These are phyloP conservation scores for Kalaharituber pfeilii DNA, from an alignment of 2,329 filamentous ascomycete species.

Conservation along the genomic window DNA sequence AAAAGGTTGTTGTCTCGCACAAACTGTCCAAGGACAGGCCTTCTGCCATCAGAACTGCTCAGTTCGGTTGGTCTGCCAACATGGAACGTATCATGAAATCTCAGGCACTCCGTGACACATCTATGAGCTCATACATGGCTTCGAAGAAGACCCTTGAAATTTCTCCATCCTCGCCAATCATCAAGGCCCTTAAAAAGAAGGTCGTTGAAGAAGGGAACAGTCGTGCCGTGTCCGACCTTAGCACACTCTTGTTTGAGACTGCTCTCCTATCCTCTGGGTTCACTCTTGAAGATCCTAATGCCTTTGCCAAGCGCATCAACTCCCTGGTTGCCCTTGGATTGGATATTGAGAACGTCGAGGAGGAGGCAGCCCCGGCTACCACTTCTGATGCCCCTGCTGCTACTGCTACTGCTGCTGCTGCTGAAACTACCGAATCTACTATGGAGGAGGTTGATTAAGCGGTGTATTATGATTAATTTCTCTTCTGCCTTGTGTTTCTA, in stretches of 20 bases:
- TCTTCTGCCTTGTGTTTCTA: no score
- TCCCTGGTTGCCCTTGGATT: conserved; percentile 96
- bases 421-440: conserved; percentile 63
- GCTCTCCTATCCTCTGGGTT: conserved; percentile 96
- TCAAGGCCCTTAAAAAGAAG: conserved; percentile 99
- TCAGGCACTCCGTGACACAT: conserved; percentile 97
- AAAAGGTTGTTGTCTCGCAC: conserved; percentile 99
- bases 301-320: conserved; percentile 98
- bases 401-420: conserved; percentile 39
- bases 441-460: conserved; percentile 99
- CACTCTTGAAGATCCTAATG: conserved; percentile 96
- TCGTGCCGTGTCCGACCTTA: conserved; percentile 97
- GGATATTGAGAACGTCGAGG: conserved; percentile 40
- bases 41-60: conserved; percentile 96
- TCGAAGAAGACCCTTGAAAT: conserved; percentile 99
- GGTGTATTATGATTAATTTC: conserved; percentile 2
- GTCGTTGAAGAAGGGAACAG: conserved; percentile 92
- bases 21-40: conserved; percentile 75
- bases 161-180: conserved; percentile 92
- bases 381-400: conserved; percentile 24
- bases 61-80: conserved; percentile 99
- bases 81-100: conserved; percentile 99
- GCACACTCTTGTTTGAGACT: conserved; percentile 96
- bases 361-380: conserved; percentile 41
- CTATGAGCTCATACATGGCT: conserved; percentile 99